phyloP scores from a whole-genome alignment of 805 yeast species.

The Wickerhamomyces bisporus region DNA sequence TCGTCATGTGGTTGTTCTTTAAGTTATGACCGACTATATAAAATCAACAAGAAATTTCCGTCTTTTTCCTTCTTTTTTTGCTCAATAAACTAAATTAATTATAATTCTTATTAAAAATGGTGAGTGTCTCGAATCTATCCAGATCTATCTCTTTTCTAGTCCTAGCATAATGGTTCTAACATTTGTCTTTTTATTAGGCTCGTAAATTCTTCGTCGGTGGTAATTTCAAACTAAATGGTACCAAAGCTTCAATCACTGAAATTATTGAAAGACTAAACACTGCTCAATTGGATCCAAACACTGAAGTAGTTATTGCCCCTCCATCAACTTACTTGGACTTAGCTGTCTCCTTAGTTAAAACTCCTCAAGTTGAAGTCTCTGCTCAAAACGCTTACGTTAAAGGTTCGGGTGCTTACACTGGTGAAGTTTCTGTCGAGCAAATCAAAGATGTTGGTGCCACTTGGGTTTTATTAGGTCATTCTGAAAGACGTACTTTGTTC shows the following conservation, averaged over 20 bases:
- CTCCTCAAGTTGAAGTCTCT: constrained; percentile 70
- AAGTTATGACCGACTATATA: not conserved
- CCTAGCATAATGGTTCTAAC: no score
- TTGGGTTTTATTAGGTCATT: constrained; percentile 97
- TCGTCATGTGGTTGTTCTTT: not conserved
- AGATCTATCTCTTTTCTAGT: no score
- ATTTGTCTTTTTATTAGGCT: constrained; percentile 37
- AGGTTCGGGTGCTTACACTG: constrained; percentile 96
- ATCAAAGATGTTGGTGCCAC: constrained; percentile 86
- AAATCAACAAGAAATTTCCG: not conserved
- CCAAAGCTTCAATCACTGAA: constrained; percentile 74
- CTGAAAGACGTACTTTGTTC: constrained; percentile 95
- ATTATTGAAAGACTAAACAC: constrained; percentile 81
- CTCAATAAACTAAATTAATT: not conserved
- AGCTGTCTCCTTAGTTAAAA: constrained; percentile 64
- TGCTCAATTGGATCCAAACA: constrained; percentile 68
- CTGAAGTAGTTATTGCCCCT: constrained; percentile 93
- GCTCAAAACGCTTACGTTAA: constrained; percentile 90
- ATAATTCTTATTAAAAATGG: no score
- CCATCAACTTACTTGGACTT: constrained; percentile 88
- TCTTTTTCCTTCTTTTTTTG: not conserved
- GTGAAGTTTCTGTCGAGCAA: constrained; percentile 88
- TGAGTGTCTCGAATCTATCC: no score
- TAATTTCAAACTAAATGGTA: constrained; percentile 98
- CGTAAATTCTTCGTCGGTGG: constrained; percentile 98